Base-by-base conservation (phyloP, 2,329 filamentous ascomycete species). In the Fusarium avenaceum region DNA sequence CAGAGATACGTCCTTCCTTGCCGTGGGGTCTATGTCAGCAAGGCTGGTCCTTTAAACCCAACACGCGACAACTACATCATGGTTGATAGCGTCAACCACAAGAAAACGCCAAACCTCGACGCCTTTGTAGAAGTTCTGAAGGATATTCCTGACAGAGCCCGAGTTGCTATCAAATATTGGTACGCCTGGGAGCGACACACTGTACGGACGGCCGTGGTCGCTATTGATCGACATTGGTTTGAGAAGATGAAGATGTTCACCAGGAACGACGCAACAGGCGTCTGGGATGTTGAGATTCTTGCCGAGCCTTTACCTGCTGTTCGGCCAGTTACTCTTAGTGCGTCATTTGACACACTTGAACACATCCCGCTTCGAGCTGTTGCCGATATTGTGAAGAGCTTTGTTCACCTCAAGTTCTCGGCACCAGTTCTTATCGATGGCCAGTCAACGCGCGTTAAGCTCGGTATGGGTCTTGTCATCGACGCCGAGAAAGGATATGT, bases 401-500 rank as follows among this genome's bases (percentile, higher is more conserved):
- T 99, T 76, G 95, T 99, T 19, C 91, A 95, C 35, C 91, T 99
- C 56, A 90, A 92, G 63, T 97, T 94, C 73, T 92, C 90, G 17
- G 95, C 99, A 89, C 96, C 96, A 0, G 83, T 98, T 61, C 97
- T 98, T 82, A 86, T 99, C 11, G 96, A 99, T 77, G 96, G 78
- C 91, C 65, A 67, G 4, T 51, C 49, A 1, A 26, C 45, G 1
- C 65, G 95, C 69, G 87, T 93, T 39, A 96, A 97, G 81, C 94
- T 93, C 80, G 96, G 96, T 1, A 97, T 97, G 85, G 96, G 96
- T 33, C 83, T 99, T 35, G 95, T 99, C 7, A 92, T 99, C 63
- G 95, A 99, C 78, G 96, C 96, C 1, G 93, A 96, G 58, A 94
- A 97, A 81, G 96, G 96, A 19, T 85, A 98, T 17, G 95, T 98